Conservation (phyloP, 2,329 filamentous ascomycete genomes). For the Blastomyces parvus region DNA sequence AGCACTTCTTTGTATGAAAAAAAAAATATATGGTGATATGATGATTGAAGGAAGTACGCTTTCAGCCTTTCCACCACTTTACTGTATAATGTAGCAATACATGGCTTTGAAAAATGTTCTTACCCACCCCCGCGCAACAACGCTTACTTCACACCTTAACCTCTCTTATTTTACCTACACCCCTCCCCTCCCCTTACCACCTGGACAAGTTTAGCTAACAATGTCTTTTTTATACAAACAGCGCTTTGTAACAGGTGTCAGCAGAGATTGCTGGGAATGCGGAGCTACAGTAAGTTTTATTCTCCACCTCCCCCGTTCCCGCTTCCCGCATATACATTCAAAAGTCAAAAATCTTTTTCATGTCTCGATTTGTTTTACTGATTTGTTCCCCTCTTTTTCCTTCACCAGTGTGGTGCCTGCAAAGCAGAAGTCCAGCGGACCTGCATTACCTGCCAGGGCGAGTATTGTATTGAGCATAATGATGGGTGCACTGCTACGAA, state of each 20-base stretch:
- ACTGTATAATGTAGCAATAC: slow-evolving; percentile 18
- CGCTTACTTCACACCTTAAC: neutral
- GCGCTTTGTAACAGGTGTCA: slow-evolving; percentile 40
- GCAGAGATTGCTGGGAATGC: slow-evolving; percentile 74
- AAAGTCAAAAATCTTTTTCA: too few relatives aligned
- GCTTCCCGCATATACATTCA: too few relatives aligned
- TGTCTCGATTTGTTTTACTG: too few relatives aligned
- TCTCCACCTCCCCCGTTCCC: slow-evolving; percentile 2
- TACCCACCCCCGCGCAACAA: slow-evolving; percentile 3
- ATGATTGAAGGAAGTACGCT: slow-evolving; percentile 13
- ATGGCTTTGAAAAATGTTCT: slow-evolving; percentile 6
- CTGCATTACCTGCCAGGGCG: slow-evolving; percentile 64
- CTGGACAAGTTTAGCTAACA: slow-evolving; percentile 12
- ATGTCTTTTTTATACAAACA: slow-evolving; percentile 11
- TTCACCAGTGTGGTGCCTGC: slow-evolving; percentile 60
- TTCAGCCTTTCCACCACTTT: slow-evolving; percentile 29
- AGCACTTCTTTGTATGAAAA: slow-evolving; percentile 11
- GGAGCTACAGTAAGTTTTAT: slow-evolving; percentile 63
- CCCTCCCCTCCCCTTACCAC: neutral
- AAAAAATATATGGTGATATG: slow-evolving; percentile 12
- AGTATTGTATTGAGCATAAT: slow-evolving; percentile 77
- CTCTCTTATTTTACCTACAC: neutral
- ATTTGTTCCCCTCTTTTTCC: too few relatives aligned
- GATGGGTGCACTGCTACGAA: slow-evolving; percentile 63
- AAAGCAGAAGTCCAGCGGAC: slow-evolving; percentile 59